Evolutionary conservation across 1,139 yeast genomes (phyloP).

Genomic region (Kodamaea sp.): DNA sequence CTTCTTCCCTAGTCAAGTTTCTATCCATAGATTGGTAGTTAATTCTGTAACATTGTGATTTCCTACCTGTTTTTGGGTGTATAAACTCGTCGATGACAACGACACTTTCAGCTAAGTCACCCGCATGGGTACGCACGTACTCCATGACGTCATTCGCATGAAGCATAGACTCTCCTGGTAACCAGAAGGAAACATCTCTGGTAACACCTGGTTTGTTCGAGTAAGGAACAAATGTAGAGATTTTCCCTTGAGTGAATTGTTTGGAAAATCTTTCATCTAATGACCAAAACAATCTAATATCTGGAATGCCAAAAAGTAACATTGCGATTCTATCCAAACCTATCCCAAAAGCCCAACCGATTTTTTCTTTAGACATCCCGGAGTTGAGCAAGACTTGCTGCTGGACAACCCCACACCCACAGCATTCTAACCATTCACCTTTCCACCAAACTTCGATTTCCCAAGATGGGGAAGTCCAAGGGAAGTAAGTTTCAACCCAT

Average conservation of each 20-base stretch:
- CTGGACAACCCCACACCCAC: slow-evolving; percentile 92
- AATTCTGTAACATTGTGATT: slow-evolving; percentile 82
- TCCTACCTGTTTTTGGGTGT: slow-evolving; percentile 77
- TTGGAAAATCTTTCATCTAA: slow-evolving; percentile 68
- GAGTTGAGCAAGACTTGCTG: slow-evolving; percentile 74
- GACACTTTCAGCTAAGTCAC: slow-evolving; percentile 87
- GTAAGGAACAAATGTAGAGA: slow-evolving; percentile 78
- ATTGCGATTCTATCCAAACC: slow-evolving; percentile 95
- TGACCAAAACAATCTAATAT: slow-evolving; percentile 92
- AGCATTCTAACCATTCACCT: slow-evolving; percentile 96
- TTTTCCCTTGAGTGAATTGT: slow-evolving; percentile 66
- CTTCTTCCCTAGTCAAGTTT: slow-evolving; percentile 76
- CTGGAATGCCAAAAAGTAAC: slow-evolving; percentile 93
- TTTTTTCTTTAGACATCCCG: slow-evolving; percentile 57
- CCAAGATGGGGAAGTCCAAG: slow-evolving; percentile 99
- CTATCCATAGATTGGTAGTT: slow-evolving; percentile 96
- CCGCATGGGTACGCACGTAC: slow-evolving; percentile 77
- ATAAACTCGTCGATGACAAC: slow-evolving; percentile 72
- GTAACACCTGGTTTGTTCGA: slow-evolving; percentile 86
- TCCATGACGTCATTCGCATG: slow-evolving; percentile 95
- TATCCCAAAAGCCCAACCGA: slow-evolving; percentile 97
- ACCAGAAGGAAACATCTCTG: slow-evolving; percentile 92
- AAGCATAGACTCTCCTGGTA: slow-evolving; percentile 46
- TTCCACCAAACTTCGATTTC: slow-evolving; percentile 99
- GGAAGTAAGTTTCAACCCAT: slow-evolving; percentile 96